Conservation (phyloP, 768 basidiomycete species). For the Jaapia argillacea region DNA sequence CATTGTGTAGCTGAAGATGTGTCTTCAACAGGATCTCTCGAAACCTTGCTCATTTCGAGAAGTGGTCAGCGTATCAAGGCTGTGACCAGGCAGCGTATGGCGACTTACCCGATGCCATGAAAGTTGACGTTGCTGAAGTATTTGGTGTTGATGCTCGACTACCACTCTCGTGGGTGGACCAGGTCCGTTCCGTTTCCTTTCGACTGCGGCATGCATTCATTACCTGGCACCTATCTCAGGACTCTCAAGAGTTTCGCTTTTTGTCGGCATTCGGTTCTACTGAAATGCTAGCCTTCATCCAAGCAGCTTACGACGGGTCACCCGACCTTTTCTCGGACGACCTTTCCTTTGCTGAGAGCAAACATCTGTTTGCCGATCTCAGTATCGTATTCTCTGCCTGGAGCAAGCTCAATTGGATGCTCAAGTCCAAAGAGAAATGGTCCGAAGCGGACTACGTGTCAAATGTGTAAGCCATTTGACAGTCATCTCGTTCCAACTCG, state of each 20-base stretch:
- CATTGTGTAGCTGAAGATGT: too few relatives aligned
- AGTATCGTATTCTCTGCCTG: slow-evolving; percentile 33
- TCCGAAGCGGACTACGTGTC: slow-evolving; percentile 46
- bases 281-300: slow-evolving; percentile 23
- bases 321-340: slow-evolving; percentile 31
- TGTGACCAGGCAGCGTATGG: slow-evolving; percentile 38
- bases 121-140: slow-evolving; percentile 24
- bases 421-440: slow-evolving; percentile 32
- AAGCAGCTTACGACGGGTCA: slow-evolving; percentile 19
- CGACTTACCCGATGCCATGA: slow-evolving; percentile 32
- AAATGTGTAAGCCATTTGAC: slow-evolving; percentile 34
- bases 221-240: slow-evolving; percentile 7
- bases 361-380: slow-evolving; percentile 26
- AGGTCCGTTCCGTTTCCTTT: slow-evolving; percentile 17
- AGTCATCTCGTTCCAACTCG: not conserved
- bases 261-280: slow-evolving; percentile 15
- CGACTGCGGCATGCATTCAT: not conserved
- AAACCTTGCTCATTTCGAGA: slow-evolving; percentile 38
- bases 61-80: slow-evolving; percentile 37
- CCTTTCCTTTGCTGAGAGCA: slow-evolving; percentile 9
- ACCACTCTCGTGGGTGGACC: slow-evolving; percentile 31
- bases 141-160: slow-evolving; percentile 27
- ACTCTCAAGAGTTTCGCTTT: slow-evolving; percentile 15
- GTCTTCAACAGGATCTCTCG: slow-evolving; percentile 47
- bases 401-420: slow-evolving; percentile 33